Evolutionary conservation across 768 basidiomycete species (phyloP).

Genomic region (Imleria badia): DNA sequence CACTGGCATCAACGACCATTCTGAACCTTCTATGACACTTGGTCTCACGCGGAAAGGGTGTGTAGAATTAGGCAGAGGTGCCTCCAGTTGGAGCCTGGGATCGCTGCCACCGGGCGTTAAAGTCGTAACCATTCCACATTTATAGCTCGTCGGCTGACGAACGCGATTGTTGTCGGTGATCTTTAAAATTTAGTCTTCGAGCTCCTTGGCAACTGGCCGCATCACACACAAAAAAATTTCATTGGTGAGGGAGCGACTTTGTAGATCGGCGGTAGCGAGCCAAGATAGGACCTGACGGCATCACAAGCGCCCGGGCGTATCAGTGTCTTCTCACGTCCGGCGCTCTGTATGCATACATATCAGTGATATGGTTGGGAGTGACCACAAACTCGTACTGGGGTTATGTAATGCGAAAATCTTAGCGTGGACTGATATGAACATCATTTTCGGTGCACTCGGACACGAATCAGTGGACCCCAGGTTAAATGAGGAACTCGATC

Average conservation of each 20-base stretch:
- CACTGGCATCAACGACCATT: neutral
- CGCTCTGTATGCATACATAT: neutral
- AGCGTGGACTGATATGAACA: neutral
- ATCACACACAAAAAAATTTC: neutral
- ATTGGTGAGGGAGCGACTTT: neutral
- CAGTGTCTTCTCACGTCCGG: neutral
- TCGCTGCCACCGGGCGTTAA: neutral
- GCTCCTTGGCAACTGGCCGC: slow-evolving; percentile 1
- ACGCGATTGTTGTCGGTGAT: neutral
- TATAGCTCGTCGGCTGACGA: neutral
- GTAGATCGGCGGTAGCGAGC: neutral
- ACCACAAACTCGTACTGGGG: neutral
- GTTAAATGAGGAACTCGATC: neutral
- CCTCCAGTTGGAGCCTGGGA: neutral
- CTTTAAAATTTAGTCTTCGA: neutral
- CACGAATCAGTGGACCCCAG: too few species aligned
- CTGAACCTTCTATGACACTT: neutral
- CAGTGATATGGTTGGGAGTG: neutral
- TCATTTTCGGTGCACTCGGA: neutral
- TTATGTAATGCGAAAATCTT: neutral
- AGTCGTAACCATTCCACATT: neutral
- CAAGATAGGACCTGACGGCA: neutral
- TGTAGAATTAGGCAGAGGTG: neutral
- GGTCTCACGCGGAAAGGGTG: neutral
- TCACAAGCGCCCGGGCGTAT: neutral